A percentile compares a stretch with the other conserved stretches of the same genome.
These are phyloP conservation scores for Anisodus tanguticus DNA, from an alignment of 257 asterid species.

Conservation along the genomic window DNA sequence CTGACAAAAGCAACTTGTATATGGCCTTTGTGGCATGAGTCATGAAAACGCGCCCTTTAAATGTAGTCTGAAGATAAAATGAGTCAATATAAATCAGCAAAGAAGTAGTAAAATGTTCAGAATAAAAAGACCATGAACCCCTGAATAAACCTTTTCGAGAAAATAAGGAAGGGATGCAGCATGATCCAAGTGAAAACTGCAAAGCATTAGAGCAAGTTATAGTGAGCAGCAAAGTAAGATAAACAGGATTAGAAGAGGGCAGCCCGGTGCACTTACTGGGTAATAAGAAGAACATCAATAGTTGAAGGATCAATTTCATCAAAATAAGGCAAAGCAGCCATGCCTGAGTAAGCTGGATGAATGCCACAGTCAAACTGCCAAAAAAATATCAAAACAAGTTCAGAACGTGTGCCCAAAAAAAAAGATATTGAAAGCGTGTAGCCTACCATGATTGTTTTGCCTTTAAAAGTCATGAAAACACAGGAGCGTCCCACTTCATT, in stretches of 20 bases:
- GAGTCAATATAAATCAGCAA: conserved; percentile 30
- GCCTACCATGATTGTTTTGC: conserved; percentile 79
- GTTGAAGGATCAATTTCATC: conserved; percentile 91
- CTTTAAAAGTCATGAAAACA: conserved; percentile 86
- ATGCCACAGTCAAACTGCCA: conserved; percentile 94
- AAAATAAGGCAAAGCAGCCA: conserved; percentile 97
- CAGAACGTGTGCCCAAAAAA: not conserved
- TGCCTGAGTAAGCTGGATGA: conserved; percentile 95
- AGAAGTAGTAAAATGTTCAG: not conserved
- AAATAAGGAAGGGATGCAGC: conserved; percentile 99
- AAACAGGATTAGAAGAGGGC: not conserved
- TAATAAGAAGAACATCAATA: conserved; percentile 88
- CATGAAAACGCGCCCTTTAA: conserved; percentile 93
- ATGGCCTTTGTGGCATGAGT: conserved; percentile 98
- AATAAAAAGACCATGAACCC: conserved; percentile 14
- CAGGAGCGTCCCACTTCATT: conserved; percentile 98
- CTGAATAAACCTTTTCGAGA: conserved; percentile 76
- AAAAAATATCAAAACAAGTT: not conserved
- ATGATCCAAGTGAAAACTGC: conserved; percentile 99
- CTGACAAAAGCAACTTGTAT: conserved; percentile 86
- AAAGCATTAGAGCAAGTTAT: conserved; percentile 27
- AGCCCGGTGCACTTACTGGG: conserved; percentile 62
- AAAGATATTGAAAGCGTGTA: not conserved
- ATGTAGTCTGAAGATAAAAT: conserved; percentile 66
- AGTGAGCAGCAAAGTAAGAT: not conserved